A percentile compares a stretch with the other conserved stretches of the same genome.
Evolutionary conservation across 805 yeast genomes (phyloP).

Genomic region (Cyberlindnera galapagoensis): DNA sequence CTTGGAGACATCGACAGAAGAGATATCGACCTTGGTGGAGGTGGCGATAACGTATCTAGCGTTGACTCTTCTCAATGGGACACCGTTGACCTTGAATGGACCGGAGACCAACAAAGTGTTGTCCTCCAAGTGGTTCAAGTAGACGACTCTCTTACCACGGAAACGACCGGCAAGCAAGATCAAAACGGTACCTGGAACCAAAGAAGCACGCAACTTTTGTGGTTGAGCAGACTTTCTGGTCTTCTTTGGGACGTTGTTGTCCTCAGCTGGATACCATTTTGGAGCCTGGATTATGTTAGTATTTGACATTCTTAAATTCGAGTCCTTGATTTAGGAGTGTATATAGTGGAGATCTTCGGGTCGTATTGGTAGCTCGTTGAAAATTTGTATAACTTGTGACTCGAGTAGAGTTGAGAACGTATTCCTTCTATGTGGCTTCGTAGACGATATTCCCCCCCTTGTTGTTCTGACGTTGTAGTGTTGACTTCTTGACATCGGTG

Average conservation of each 20-base stretch:
- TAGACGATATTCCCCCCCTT: too few relatives aligned
- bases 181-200: slow-evolving; percentile 97
- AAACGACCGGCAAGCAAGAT: slow-evolving; percentile 98
- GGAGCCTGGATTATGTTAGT: slow-evolving; percentile 43
- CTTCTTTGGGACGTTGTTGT: slow-evolving; percentile 79
- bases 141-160: slow-evolving; percentile 99
- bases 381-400: too few relatives aligned
- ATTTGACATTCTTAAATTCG: too few relatives aligned
- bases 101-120: slow-evolving; percentile 96
- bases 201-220: slow-evolving; percentile 90
- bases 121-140: slow-evolving; percentile 96
- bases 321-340: too few relatives aligned
- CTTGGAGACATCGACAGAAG: slow-evolving; percentile 78
- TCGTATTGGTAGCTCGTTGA: too few relatives aligned
- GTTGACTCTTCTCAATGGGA: slow-evolving; percentile 98
- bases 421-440: too few relatives aligned
- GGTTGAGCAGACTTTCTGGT: slow-evolving; percentile 90
- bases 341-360: too few relatives aligned
- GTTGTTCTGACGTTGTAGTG: too few relatives aligned
- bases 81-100: slow-evolving; percentile 99
- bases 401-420: too few relatives aligned
- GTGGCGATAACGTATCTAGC: slow-evolving; percentile 99
- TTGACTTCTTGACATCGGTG: too few relatives aligned
- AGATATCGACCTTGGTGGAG: slow-evolving; percentile 82
- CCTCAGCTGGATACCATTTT: slow-evolving; percentile 94